These are phyloP conservation scores for Populus tomentosa DNA, from an alignment of 441 rosid species.

Conservation along the genomic window DNA sequence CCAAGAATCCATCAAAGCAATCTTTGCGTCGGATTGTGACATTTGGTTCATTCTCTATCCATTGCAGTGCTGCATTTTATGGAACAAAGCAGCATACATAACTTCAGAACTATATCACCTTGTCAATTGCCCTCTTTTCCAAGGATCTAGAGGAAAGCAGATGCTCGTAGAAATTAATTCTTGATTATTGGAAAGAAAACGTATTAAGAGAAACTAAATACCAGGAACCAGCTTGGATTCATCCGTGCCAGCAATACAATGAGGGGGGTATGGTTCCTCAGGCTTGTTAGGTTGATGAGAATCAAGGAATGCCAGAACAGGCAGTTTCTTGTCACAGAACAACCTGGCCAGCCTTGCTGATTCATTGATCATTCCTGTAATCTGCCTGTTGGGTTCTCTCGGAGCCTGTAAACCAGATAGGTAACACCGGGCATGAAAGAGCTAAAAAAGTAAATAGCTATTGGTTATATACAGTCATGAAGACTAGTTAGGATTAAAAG, in stretches of 20 bases:
- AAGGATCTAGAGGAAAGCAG: neutral
- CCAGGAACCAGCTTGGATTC: slow-evolving; percentile 72
- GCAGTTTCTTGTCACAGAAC: slow-evolving; percentile 61
- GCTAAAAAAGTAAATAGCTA: no score
- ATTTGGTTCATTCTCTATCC: slow-evolving; percentile 55
- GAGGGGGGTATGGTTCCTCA: slow-evolving; percentile 72
- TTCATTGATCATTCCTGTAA: slow-evolving; percentile 65
- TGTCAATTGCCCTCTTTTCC: neutral
- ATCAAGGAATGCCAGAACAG: slow-evolving; percentile 69
- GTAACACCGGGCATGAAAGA: neutral
- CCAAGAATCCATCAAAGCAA: slow-evolving; percentile 70
- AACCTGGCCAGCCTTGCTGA: slow-evolving; percentile 41
- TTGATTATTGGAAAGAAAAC: neutral
- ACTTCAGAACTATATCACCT: neutral
- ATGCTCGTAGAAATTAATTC: neutral
- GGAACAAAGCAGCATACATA: neutral
- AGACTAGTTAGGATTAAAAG: no score
- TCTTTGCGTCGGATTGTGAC: slow-evolving; percentile 60
- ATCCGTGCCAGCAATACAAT: slow-evolving; percentile 62
- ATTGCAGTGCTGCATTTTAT: slow-evolving; percentile 42
- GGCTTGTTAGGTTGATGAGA: slow-evolving; percentile 66
- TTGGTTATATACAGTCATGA: neutral
- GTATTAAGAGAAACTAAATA: slow-evolving; percentile 6
- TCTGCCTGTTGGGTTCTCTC: slow-evolving; percentile 45
- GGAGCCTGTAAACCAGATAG: slow-evolving; percentile 47